Conservation (phyloP, 148 eudicot species). For the Cornus kousa region DNA sequence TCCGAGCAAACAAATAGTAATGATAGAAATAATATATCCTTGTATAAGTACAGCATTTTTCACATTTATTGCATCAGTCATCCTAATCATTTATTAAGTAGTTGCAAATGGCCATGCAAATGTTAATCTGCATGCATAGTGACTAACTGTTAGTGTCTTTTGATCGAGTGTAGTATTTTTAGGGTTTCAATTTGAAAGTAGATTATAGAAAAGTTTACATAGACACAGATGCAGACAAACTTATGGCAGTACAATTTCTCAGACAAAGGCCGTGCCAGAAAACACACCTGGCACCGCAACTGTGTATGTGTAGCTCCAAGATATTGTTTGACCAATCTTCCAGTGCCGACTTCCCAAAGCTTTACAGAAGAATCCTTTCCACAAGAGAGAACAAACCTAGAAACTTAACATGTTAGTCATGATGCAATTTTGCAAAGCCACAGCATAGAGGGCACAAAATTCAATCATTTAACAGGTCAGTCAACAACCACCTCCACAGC, state of each 20-base stretch:
- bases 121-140: background rate
- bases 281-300: slow-evolving; percentile 65
- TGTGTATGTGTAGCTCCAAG: slow-evolving; percentile 75
- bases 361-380: slow-evolving; percentile 82
- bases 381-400: slow-evolving; percentile 74
- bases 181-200: background rate
- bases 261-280: background rate
- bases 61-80: background rate
- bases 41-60: background rate
- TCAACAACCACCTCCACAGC: background rate
- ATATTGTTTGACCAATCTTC: slow-evolving; percentile 82
- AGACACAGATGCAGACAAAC: background rate
- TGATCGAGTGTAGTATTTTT: background rate
- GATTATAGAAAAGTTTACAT: background rate
- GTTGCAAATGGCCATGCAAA: background rate
- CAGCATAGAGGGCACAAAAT: background rate
- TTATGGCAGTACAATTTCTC: too few relatives aligned
- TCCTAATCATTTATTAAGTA: background rate
- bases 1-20: too few relatives aligned
- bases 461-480: background rate
- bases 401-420: slow-evolving; percentile 3
- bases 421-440: background rate
- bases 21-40: too few relatives aligned
- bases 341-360: slow-evolving; percentile 93
- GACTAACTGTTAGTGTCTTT: background rate